phyloP scores from a whole-genome alignment of 768 basidiomycete species.

The Agrocybe chaxingu region DNA sequence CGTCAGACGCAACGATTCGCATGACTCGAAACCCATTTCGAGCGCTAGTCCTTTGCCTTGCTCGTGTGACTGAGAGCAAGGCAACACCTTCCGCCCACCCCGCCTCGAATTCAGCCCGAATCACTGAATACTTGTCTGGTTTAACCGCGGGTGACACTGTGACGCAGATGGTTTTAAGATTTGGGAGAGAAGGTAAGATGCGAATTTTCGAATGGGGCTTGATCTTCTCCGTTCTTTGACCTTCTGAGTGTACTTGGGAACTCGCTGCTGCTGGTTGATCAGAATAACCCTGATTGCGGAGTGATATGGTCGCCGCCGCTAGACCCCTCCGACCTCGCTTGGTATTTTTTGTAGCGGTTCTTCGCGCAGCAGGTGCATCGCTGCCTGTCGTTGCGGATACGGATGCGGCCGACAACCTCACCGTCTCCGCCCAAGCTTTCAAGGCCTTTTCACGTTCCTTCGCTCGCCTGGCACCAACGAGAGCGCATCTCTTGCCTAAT shows the following conservation, averaged over 20 bases:
- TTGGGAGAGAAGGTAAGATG: constrained; percentile 53
- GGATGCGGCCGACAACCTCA: not conserved
- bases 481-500: constrained; percentile 54
- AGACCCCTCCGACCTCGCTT: constrained; percentile 55
- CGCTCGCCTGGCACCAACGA: constrained; percentile 57
- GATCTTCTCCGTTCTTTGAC: not conserved
- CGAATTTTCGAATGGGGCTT: constrained; percentile 40
- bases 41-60: constrained; percentile 43
- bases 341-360: constrained; percentile 8
- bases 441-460: constrained; percentile 66
- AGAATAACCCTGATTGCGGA: constrained; percentile 30
- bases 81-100: constrained; percentile 64
- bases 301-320: constrained; percentile 63
- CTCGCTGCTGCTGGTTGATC: too few relatives aligned
- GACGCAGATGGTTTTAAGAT: constrained; percentile 46
- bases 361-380: constrained; percentile 10
- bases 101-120: constrained; percentile 50
- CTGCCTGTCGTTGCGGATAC: constrained; percentile 4
- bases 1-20: constrained; percentile 24
- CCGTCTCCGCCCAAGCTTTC: constrained; percentile 45
- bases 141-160: constrained; percentile 28
- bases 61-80: constrained; percentile 46
- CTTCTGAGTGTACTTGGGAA: not conserved
- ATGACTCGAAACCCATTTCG: constrained; percentile 43
- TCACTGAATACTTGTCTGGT: constrained; percentile 32